These are phyloP conservation scores for Vararia minispora DNA, from an alignment of 768 basidiomycete genomes.

Conservation along the genomic window DNA sequence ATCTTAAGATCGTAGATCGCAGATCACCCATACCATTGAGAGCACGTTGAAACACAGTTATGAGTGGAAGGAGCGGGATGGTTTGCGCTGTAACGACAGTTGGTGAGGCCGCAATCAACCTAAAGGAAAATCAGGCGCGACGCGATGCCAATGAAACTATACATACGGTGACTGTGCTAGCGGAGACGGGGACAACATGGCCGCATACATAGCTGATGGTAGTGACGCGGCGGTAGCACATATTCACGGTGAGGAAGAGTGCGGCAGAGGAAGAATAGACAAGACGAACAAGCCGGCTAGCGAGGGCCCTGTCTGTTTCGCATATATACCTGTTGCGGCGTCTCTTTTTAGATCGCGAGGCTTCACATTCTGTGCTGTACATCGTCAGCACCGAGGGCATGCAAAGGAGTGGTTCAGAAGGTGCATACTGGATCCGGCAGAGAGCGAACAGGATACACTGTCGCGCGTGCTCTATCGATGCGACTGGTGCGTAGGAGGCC, in stretches of 20 bases:
- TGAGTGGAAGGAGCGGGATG: slow-evolving; percentile 1
- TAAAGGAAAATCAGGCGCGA: not conserved
- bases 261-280: not conserved
- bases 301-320: too few relatives aligned
- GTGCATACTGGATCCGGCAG: too few relatives aligned
- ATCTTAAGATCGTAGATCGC: too few relatives aligned
- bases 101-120: slow-evolving; percentile 2
- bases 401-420: too few relatives aligned
- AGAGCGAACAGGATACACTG: too few relatives aligned
- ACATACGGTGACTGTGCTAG: not conserved
- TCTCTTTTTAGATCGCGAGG: too few relatives aligned
- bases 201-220: slow-evolving; percentile 3
- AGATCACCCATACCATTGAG: slow-evolving; percentile 1
- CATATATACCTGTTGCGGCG: too few relatives aligned
- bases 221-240: slow-evolving; percentile 9
- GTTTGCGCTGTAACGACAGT: slow-evolving; percentile 6
- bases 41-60: not conserved
- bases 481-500: too few relatives aligned
- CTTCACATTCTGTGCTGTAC: too few relatives aligned
- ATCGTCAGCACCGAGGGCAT: too few relatives aligned
- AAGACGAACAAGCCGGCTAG: too few relatives aligned
- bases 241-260: not conserved
- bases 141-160: not conserved
- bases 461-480: too few relatives aligned
- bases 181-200: slow-evolving; percentile 2